Evolutionary conservation across 1,284 basidiomycete genomes (phyloP), one percentile per base, ranked within the genome.

Genomic region (Gyrodon tennesseensis): DNA sequence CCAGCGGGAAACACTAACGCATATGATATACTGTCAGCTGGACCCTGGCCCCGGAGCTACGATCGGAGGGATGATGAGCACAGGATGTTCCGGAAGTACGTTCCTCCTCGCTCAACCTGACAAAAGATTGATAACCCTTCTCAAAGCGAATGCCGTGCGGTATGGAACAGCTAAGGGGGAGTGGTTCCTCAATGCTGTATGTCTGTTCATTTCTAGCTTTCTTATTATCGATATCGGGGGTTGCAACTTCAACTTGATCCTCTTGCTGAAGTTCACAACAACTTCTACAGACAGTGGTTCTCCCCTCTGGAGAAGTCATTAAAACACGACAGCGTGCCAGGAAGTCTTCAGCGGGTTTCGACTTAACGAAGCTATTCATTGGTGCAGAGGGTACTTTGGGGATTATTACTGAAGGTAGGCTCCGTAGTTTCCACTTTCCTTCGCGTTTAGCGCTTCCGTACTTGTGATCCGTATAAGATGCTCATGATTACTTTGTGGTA

Each of bases 351-450:
- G 94, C 94, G 0, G 96, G 96, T 3, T 95, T 93, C 61, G 95
- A 98, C 72, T 81, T 87, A 2, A 96, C 94, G 2, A 94, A 96
- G 71, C 77, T 98, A 23, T 98, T 98, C 79, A 91, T 97, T 60
- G 95, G 96, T 25, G 92, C 94, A 1, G 96, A 98, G 75, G 96
- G 96, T 2, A 98, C 95, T 0, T 79, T 98, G 31, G 96, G 96
- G 0, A 93, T 98, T 61, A 84, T 98, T 41, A 96, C 93, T 0
- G 95, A 97, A 83, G 88, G 90, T 89, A 64, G 27, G 75, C 59
- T 51, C 18, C 13, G 11, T 43, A 11, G 58, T 31, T 44, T 39
- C 13, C 44, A 51, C 7, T 21, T 43, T n/a, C n/a, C 60, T 23
- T 25, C 48, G 25, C n/a, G 40, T 29, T 29, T 23, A 16, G 27